phyloP scores from a whole-genome alignment of 2,329 filamentous ascomycete genomes.

The Fusarium sp. region DNA sequence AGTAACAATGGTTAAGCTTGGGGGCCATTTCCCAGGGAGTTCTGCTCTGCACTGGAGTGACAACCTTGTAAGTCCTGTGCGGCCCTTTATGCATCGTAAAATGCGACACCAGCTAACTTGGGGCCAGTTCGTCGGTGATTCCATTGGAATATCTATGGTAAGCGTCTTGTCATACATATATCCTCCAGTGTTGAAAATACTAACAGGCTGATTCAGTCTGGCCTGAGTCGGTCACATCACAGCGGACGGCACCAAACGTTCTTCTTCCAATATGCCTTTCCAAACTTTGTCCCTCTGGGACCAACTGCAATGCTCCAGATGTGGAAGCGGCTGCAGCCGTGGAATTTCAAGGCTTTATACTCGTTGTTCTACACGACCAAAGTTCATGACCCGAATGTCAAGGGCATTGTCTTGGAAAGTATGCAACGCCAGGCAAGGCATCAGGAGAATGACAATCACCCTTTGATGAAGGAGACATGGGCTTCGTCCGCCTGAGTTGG shows the following conservation, averaged over 20 bases:
- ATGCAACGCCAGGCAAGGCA: conserved; percentile 74
- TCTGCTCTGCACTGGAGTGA: conserved; percentile 69
- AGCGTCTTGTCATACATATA: background rate
- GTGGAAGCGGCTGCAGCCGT: conserved; percentile 59
- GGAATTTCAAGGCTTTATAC: conserved; percentile 71
- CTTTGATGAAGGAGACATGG: background rate
- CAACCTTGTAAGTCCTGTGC: conserved; percentile 75
- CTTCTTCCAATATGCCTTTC: background rate
- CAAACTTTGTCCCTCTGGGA: background rate
- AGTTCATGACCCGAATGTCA: conserved; percentile 65
- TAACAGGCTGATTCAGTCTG: background rate
- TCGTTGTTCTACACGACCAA: conserved; percentile 72
- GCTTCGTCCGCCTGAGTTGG: no score
- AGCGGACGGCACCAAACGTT: background rate
- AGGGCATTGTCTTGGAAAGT: conserved; percentile 73
- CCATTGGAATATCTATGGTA: background rate
- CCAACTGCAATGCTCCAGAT: background rate
- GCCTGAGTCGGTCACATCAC: background rate
- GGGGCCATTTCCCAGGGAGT: conserved; percentile 82
- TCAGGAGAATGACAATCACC: conserved; percentile 54
- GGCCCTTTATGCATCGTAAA: conserved; percentile 75
- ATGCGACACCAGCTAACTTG: conserved; percentile 47
- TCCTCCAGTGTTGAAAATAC: no score
- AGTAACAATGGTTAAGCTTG: conserved; percentile 71
- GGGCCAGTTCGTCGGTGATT: background rate